phyloP scores from a whole-genome alignment of 2,329 filamentous ascomycete species.

The Myriosclerotinia scirpicola region DNA sequence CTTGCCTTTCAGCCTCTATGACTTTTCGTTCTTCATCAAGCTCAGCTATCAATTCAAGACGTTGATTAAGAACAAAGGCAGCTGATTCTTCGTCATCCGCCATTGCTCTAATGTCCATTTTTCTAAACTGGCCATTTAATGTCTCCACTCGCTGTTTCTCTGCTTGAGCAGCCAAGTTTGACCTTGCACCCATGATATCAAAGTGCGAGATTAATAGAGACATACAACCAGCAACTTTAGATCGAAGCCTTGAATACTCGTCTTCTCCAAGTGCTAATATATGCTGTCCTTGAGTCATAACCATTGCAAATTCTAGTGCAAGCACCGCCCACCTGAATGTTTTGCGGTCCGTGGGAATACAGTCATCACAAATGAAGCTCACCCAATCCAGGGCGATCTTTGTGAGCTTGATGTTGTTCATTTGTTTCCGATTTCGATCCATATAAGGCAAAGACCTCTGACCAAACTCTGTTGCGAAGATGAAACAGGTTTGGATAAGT shows the following conservation, averaged over 20 bases:
- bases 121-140: conserved; percentile 70
- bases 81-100: conserved; percentile 84
- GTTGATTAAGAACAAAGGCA: conserved; percentile 70
- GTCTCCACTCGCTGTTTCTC: conserved; percentile 88
- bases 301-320: conserved; percentile 94
- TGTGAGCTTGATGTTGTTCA: conserved; percentile 96
- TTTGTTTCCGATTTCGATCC: conserved; percentile 90
- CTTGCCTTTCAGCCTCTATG: conserved; percentile 80
- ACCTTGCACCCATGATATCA: conserved; percentile 96
- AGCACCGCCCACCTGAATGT: conserved; percentile 97
- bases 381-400: conserved; percentile 96
- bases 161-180: conserved; percentile 87
- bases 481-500: conserved; percentile 95
- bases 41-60: conserved; percentile 68
- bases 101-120: conserved; percentile 72
- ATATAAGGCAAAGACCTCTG: conserved; percentile 93
- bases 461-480: conserved; percentile 98
- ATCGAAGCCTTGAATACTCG: conserved; percentile 78
- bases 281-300: conserved; percentile 91
- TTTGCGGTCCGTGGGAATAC: conserved; percentile 87
- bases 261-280: conserved; percentile 87
- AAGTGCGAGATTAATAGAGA: conserved; percentile 96
- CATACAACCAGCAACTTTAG: conserved; percentile 97
- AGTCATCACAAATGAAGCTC: conserved; percentile 96
- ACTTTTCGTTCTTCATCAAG: conserved; percentile 79